A percentile compares a stretch with the other conserved stretches of the same genome.
phyloP scores from a whole-genome alignment of 2,329 filamentous ascomycete genomes.

The Botryotinia narcissicola region DNA sequence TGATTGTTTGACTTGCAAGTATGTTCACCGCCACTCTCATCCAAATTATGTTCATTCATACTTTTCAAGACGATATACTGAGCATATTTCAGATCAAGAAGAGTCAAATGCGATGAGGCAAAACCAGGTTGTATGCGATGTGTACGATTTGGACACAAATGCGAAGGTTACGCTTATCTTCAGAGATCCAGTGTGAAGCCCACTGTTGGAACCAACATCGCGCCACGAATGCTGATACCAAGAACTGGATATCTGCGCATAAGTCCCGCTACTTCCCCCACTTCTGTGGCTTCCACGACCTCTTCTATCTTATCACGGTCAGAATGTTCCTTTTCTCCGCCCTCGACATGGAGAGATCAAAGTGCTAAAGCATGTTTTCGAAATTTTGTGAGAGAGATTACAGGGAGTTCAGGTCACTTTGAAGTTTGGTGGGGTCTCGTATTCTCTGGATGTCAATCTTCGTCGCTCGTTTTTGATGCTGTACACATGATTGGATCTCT shows the following conservation, averaged over 20 bases:
- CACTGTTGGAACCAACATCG: slow-evolving; percentile 2
- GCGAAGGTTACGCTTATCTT: slow-evolving; percentile 36
- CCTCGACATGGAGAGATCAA: not conserved
- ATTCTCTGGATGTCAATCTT: slow-evolving; percentile 11
- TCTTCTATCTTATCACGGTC: slow-evolving; percentile 7
- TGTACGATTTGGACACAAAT: slow-evolving; percentile 35
- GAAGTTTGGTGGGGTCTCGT: slow-evolving; percentile 16
- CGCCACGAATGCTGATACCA: slow-evolving; percentile 4
- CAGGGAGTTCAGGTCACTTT: not conserved
- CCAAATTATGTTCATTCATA: not conserved
- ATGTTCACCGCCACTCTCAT: slow-evolving; percentile 20
- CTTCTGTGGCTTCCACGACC: slow-evolving; percentile 8
- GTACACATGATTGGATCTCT: slow-evolving; percentile 19
- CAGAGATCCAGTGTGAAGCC: not conserved
- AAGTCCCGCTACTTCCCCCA: slow-evolving; percentile 2
- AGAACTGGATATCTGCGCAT: slow-evolving; percentile 10
- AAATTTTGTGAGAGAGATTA: slow-evolving; percentile 17
- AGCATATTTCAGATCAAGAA: slow-evolving; percentile 30
- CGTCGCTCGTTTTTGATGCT: slow-evolving; percentile 1
- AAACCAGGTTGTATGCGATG: slow-evolving; percentile 37
- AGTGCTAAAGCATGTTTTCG: slow-evolving; percentile 7
- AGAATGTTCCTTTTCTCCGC: not conserved
- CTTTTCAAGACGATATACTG: not conserved
- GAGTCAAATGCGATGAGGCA: slow-evolving; percentile 39
- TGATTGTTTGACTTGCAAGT: slow-evolving; percentile 39